A percentile compares a stretch with the other conserved stretches of the same genome.
Conservation (phyloP, 176 grass and related monocot species). For the Oryza australiensis region DNA sequence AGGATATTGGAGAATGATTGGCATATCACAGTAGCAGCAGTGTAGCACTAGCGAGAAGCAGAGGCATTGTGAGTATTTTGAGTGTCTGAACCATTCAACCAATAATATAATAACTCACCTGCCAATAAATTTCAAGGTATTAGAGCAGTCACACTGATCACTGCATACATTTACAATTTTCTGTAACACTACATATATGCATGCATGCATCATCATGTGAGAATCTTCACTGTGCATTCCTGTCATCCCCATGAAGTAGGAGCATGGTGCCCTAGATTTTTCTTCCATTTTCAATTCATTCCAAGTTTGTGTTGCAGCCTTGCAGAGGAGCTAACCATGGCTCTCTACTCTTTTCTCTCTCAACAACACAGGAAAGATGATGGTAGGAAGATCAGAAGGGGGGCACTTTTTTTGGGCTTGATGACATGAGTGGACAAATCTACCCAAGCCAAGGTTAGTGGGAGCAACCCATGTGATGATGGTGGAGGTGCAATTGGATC, state of each 20-base stretch:
- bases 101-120: not conserved
- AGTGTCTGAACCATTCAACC: not conserved
- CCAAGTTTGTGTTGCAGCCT: not conserved
- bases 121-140: not conserved
- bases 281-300: not conserved
- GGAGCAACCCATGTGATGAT: constrained; percentile 35
- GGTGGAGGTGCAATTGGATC: not conserved
- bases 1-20: constrained; percentile 10
- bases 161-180: not conserved
- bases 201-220: not conserved
- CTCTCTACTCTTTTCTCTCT: not conserved
- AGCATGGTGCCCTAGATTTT: constrained; percentile 21
- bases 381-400: constrained; percentile 32
- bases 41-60: not conserved
- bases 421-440: constrained; percentile 28
- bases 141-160: not conserved
- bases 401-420: constrained; percentile 33
- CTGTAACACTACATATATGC: not conserved
- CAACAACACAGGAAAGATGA: constrained; percentile 2
- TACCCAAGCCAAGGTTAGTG: not conserved
- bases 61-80: not conserved
- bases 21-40: not conserved
- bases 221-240: not conserved
- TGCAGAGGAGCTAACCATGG: not conserved
- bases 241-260: constrained; percentile 2